phyloP scores from a whole-genome alignment of 2,329 filamentous ascomycete genomes.

The Annulohypoxylon truncatum region DNA sequence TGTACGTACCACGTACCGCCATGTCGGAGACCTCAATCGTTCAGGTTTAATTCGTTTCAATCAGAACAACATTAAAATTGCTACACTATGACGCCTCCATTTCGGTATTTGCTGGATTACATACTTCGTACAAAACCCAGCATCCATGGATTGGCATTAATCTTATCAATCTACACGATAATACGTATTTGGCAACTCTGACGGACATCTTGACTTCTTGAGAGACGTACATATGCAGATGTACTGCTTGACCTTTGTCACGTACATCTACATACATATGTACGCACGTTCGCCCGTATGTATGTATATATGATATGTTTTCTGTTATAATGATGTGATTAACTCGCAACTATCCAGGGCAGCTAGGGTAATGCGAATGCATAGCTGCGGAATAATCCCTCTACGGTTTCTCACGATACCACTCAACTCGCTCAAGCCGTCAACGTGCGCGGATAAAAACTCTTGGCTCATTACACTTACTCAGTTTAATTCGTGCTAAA shows the following conservation, averaged over 20 bases:
- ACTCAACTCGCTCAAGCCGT: neutral
- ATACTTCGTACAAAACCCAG: too few relatives aligned
- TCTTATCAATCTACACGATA: neutral
- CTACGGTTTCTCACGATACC: neutral
- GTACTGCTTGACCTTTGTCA: neutral
- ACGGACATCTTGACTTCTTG: neutral
- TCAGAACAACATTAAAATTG: neutral
- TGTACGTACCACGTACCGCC: neutral
- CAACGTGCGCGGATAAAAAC: neutral
- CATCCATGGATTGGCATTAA: too few relatives aligned
- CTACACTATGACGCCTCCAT: neutral
- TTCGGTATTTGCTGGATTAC: neutral
- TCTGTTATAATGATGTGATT: conserved; percentile 21
- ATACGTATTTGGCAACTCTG: neutral
- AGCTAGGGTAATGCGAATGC: neutral
- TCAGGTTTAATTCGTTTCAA: neutral
- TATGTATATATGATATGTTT: neutral
- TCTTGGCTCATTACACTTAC: conserved; percentile 18
- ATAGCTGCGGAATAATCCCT: neutral
- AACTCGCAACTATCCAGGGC: conserved; percentile 1
- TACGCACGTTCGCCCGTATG: too few relatives aligned
- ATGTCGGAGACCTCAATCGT: neutral
- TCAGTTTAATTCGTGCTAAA: conserved; percentile 6
- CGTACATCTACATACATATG: neutral
- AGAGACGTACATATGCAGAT: neutral